Base-by-base conservation (phyloP, 345 rosid genomes). In the Alliaria petiolata region DNA sequence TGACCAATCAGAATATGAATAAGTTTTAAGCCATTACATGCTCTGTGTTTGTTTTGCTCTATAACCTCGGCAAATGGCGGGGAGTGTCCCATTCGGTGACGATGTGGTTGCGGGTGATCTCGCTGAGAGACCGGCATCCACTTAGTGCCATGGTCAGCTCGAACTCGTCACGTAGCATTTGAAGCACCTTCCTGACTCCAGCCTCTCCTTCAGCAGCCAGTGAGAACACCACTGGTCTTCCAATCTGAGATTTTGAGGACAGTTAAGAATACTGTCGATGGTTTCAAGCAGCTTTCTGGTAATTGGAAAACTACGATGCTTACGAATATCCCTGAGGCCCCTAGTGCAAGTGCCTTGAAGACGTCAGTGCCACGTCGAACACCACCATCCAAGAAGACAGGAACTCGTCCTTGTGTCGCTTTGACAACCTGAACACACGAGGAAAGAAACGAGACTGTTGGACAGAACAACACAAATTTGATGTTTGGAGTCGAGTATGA, bases 361-460 rank as follows among this genome's bases (percentile, higher is more conserved):
- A 89, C 97, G 77, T 91, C 95, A 0, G 97, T 91, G 50, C 95
- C 97, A 35, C 93, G 95, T 28, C 93, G 79, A 69, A 91, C 93
- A 65, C 97, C 97, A 20, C 97, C 92, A 69, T 91, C 93, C 14
- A 91, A 80, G 75, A 91, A 87, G 49, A 91, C 95, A 4, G 95
- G 97, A 56, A 91, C 66, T 22, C 85, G 76, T 49, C 95, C 97
- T 74, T 89, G 88, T 28, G 86, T 86, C 69, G 89, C 95, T 76
- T 85, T 88, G 20, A 89, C 95, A 12, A 89, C 95, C 97, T 90
- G 76, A 36, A 67, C 13, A 13, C 25, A 39, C 0, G 28, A 31
- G 1, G 31, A 14, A 17, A 15, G 20, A 2, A 6, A 11, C 20
- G 42, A 49, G 3, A 4, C 25, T 15, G 12, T 42, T 67, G 57